Conservation (phyloP, 345 rosid species). For the Abelmoschus esculentus region DNA sequence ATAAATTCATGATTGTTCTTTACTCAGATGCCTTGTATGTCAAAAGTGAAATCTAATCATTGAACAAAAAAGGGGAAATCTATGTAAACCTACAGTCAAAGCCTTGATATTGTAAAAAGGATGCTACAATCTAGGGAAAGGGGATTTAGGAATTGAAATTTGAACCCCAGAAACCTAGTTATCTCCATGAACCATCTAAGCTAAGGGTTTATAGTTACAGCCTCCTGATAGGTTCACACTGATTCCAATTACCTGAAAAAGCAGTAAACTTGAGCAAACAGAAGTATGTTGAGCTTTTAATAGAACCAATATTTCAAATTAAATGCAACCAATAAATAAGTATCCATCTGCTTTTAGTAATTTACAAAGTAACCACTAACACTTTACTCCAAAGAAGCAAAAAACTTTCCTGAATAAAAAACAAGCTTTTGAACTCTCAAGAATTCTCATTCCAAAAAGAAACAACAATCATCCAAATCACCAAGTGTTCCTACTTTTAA, state of each 20-base stretch:
- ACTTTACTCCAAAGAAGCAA: background rate
- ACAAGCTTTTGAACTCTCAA: background rate
- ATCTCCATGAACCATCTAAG: background rate
- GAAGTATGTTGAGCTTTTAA: slow-evolving; percentile 1
- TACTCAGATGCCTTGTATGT: background rate
- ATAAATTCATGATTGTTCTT: background rate
- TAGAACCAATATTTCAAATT: background rate
- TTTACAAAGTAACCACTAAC: background rate
- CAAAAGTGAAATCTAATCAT: background rate
- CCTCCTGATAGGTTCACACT: background rate
- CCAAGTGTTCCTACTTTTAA: background rate
- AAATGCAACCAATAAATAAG: background rate
- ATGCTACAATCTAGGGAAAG: background rate
- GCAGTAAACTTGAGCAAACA: background rate
- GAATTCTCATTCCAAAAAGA: background rate
- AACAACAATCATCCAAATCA: background rate
- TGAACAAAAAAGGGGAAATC: no score
- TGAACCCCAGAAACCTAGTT: background rate
- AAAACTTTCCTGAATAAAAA: background rate
- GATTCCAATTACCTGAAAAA: background rate
- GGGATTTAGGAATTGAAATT: background rate
- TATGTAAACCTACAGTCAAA: no score
- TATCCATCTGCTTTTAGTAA: background rate
- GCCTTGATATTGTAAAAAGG: no score
- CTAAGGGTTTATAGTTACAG: background rate